These are phyloP conservation scores for Brassica cretica DNA, from an alignment of 345 rosid species.

Conservation along the genomic window DNA sequence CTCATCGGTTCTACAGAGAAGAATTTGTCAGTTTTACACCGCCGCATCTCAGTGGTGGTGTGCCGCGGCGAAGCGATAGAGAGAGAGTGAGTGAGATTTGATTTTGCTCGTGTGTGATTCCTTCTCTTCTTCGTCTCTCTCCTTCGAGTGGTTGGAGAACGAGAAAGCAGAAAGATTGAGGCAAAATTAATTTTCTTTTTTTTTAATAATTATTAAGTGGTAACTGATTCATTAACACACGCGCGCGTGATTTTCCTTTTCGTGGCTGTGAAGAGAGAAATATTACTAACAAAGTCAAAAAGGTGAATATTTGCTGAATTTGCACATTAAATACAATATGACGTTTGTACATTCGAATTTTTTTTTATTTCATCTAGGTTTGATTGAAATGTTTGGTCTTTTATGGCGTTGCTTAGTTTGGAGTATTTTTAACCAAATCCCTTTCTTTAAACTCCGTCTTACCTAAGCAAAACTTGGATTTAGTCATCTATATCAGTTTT, in stretches of 20 bases:
- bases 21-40: background rate
- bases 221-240: too few species aligned
- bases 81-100: slow-evolving; percentile 8
- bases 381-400: slow-evolving; percentile 12
- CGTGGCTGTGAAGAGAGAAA: background rate
- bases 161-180: slow-evolving; percentile 37
- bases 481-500: slow-evolving; percentile 4
- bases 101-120: slow-evolving; percentile 12
- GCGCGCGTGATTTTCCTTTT: background rate
- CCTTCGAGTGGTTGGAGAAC: slow-evolving; percentile 44
- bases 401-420: background rate
- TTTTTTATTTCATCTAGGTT: background rate
- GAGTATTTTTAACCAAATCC: slow-evolving; percentile 7
- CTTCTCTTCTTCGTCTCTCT: slow-evolving; percentile 10
- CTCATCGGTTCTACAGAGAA: slow-evolving; percentile 37
- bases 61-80: slow-evolving; percentile 13
- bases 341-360: background rate
- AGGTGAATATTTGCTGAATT: slow-evolving; percentile 17
- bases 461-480: slow-evolving; percentile 12
- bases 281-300: background rate
- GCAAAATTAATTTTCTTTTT: background rate
- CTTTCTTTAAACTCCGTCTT: background rate
- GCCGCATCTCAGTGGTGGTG: slow-evolving; percentile 33
- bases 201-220: background rate
- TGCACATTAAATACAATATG: slow-evolving; percentile 10